phyloP scores from a whole-genome alignment of 495 filamentous ascomycete genomes.

The Xylaria venustula region DNA sequence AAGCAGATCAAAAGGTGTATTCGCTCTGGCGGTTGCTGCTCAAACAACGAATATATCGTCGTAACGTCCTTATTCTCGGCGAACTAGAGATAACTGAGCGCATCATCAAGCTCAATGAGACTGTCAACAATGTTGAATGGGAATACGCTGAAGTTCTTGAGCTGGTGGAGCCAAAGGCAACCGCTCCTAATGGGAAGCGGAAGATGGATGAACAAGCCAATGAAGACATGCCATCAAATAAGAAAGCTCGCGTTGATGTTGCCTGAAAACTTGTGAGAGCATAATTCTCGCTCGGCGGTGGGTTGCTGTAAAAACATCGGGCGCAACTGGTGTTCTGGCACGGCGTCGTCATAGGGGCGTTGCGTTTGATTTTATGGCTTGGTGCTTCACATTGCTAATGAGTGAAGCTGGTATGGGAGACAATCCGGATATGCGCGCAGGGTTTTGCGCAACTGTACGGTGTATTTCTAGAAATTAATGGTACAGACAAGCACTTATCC shows the following conservation, averaged over 20 bases:
- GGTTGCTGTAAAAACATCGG: neutral
- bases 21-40: constrained; percentile 80
- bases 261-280: neutral
- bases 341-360: constrained; percentile 20
- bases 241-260: constrained; percentile 36
- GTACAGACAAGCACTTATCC: neutral
- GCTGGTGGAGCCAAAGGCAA: constrained; percentile 22
- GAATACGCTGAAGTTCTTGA: constrained; percentile 73
- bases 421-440: neutral
- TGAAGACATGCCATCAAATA: constrained; percentile 18
- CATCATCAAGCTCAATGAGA: constrained; percentile 77
- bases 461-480: neutral
- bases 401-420: no score
- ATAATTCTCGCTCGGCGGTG: no score
- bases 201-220: constrained; percentile 20
- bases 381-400: no score
- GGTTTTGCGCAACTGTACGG: neutral
- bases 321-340: constrained; percentile 19
- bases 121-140: constrained; percentile 71
- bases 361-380: constrained; percentile 13
- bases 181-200: constrained; percentile 21
- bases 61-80: constrained; percentile 71
- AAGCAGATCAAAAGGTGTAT: constrained; percentile 51
- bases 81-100: constrained; percentile 77
- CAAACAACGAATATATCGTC: constrained; percentile 78